Evolutionary conservation across 2,329 filamentous ascomycete species (phyloP), one percentile per base, ranked within the genome.

Genomic region (Huntiella decipiens): DNA sequence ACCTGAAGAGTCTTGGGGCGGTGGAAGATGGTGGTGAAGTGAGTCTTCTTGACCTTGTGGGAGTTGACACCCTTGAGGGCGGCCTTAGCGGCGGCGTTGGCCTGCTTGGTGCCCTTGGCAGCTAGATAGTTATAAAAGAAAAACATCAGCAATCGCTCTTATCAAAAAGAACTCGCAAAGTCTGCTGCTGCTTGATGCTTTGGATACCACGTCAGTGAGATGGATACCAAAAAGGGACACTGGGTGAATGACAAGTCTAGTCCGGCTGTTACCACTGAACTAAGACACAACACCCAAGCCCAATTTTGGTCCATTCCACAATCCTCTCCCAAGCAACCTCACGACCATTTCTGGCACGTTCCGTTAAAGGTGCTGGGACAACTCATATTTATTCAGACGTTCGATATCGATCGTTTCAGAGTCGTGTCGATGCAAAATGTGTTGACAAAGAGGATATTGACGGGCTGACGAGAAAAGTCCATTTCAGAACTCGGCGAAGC

Each of bases 1-100:
- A 95, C 78, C 67, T 82, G 71, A 61, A 95, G 83, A 56, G 87
- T 96, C 81, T 96, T 96, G 62, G 91, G 91, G 60, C 77, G 79
- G 79, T 94, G 88, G 82, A 96, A 98, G 65, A 81, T 87, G 59
- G 88, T 94, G 65, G 77, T 86, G 63, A 77, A 76, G 65, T 88
- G 82, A 68, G 92, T 78, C 77, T 95, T 95, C 71, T 77, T 77
- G 70, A 82, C 77, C 77, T 94, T 94, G 71, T 91, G 77, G 52
- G 66, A 60, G 64, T 68, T 64, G 55, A 93, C 85, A 67, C 87
- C 88, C 72, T 85, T 85, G 60, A 96, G 80, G 62, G 86, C 82
- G 66, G 91, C 83, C 77, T 98, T 96, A 60, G 91, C 83, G 65
- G 91, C 91, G 64, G 80, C 79, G 61, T 79, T 81, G 70, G 91